Evolutionary conservation across 345 rosid species (phyloP).

Genomic region (Gossypium thurberi): DNA sequence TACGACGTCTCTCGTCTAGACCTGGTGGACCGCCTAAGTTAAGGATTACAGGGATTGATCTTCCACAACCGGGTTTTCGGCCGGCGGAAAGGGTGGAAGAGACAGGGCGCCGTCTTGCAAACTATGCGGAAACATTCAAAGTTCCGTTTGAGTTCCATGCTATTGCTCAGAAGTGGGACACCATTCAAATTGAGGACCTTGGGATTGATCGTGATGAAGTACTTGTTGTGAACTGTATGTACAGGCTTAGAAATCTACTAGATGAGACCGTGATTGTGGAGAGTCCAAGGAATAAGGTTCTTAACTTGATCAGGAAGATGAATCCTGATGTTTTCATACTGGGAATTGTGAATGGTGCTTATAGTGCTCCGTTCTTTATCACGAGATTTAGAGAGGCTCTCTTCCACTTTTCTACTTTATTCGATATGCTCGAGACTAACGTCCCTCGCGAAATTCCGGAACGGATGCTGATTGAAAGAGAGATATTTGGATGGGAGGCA

Average conservation of each 20-base stretch:
- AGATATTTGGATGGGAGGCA: constrained; percentile 35
- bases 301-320: constrained; percentile 35
- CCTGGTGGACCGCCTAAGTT: constrained; percentile 46
- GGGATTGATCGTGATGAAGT: constrained; percentile 39
- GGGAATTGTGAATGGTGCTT: constrained; percentile 43
- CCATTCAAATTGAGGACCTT: constrained; percentile 46
- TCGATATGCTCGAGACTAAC: constrained; percentile 41
- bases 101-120: constrained; percentile 37
- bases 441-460: constrained; percentile 41
- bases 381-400: constrained; percentile 52
- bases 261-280: constrained; percentile 53
- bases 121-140: constrained; percentile 39
- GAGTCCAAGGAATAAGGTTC: constrained; percentile 41
- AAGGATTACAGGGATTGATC: constrained; percentile 46
- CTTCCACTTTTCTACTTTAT: constrained; percentile 43
- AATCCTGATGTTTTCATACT: constrained; percentile 39
- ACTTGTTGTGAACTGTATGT: constrained; percentile 38
- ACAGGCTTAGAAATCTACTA: constrained; percentile 40
- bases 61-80: constrained; percentile 53
- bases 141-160: constrained; percentile 50
- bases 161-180: constrained; percentile 60
- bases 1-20: constrained; percentile 36
- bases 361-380: constrained; percentile 40
- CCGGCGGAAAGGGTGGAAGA: constrained; percentile 55
- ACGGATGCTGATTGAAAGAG: constrained; percentile 42